Conservation (phyloP, 2,329 filamentous ascomycete genomes). For the Juglanconis juglandina region DNA sequence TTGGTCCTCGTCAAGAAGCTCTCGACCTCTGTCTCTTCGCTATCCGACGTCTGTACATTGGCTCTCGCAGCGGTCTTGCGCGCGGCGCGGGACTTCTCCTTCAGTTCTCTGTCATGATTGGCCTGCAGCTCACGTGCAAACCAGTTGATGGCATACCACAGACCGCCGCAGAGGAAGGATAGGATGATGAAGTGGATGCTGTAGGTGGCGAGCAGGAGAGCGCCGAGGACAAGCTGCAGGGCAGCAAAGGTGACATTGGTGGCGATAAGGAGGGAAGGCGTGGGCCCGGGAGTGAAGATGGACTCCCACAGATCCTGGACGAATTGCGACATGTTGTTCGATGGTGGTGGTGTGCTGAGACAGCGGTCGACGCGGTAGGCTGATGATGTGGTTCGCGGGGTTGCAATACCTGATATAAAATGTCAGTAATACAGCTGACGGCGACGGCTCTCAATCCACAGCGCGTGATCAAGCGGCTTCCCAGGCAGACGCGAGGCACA, state of each 20-base stretch:
- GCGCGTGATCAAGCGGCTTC: not conserved
- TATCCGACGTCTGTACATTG: slow-evolving; percentile 35
- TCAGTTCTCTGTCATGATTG: slow-evolving; percentile 42
- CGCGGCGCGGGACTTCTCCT: slow-evolving; percentile 36
- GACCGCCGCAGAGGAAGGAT: slow-evolving; percentile 70
- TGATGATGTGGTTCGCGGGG: not conserved
- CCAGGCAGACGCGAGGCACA: not conserved
- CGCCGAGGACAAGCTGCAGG: slow-evolving; percentile 74
- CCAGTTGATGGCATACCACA: slow-evolving; percentile 98
- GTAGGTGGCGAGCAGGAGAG: slow-evolving; percentile 74
- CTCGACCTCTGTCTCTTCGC: slow-evolving; percentile 53
- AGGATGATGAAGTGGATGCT: slow-evolving; percentile 87
- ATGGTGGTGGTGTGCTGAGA: not conserved
- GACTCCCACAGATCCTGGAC: slow-evolving; percentile 81
- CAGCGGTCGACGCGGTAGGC: not conserved
- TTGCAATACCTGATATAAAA: not conserved
- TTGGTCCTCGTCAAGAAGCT: slow-evolving; percentile 22
- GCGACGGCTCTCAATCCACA: not conserved
- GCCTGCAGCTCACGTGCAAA: slow-evolving; percentile 68
- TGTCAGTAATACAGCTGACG: not conserved
- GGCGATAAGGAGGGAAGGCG: slow-evolving; percentile 80
- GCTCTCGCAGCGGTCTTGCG: slow-evolving; percentile 33
- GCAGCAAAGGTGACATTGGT: slow-evolving; percentile 86
- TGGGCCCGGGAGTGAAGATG: slow-evolving; percentile 89
- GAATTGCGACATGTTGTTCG: slow-evolving; percentile 54